Evolutionary conservation across 306 rosid genomes (phyloP), one percentile per base, ranked within the genome.

Genomic region (Castanopsis chinensis): DNA sequence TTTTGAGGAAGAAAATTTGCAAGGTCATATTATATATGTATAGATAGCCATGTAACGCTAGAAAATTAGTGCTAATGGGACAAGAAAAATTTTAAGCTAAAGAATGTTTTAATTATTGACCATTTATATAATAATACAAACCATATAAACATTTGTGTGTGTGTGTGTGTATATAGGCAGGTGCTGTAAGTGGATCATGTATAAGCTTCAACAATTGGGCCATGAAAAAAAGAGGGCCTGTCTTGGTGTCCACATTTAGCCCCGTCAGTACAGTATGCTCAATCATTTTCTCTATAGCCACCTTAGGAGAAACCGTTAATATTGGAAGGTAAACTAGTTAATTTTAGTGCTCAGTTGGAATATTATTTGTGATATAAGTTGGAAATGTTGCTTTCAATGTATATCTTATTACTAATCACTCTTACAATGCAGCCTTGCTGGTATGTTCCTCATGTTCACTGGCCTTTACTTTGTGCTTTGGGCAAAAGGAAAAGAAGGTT

Each of bases 381-480:
- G 5, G 25, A 52, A 75, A 37, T 37, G 0, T 37, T 37, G 45
- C 11, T 37, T 37, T 37, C 45, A 37, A 37, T 7, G 11, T 7
- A 37, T 37, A 37, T 37, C 45, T 37, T 37, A 37, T 74, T 56
- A 51, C 54, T 71, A 15, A 23, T 41, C 15, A 28, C 15, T 6
- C 27, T 28, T 69, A 73, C 65, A 73, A 54, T 78, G 88, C 93
- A 92, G 97, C 81, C 59, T 92, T 61, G 91, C 59, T 33, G 97
- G 97, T 13, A 92, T 92, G 96, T 71, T 91, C 67, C 86, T 92
- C 72, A 85, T 92, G 97, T 95, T 95, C 74, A 78, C 60, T 61
- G 98, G 98, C 64, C 94, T 95, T 19, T 95, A 95, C 88, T 82
- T 89, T 30, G 96, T 95, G 86, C 91, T 91, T 6, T 95, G 97